Base-by-base conservation (phyloP, 768 basidiomycete species). In the Auriscalpium microsporum region DNA sequence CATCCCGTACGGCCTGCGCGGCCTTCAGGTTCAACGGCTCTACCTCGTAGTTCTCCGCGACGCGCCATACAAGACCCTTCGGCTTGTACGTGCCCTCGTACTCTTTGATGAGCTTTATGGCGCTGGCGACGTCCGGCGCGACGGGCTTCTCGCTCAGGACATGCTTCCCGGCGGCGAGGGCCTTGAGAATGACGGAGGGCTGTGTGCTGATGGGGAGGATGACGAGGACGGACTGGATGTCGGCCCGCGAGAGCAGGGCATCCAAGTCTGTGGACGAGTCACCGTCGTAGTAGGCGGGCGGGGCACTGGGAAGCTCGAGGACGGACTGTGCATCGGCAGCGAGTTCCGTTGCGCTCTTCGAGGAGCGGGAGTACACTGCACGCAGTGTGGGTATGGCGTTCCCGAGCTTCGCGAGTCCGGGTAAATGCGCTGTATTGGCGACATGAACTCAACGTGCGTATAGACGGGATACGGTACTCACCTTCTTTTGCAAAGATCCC, bases 111-210 rank as follows among this genome's bases (percentile, higher is more conserved):
- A 93, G 74, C 57, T 73, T 72, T 47, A 81, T 69, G 0, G 86
- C 91, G 2, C 72, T 70, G 33, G 75, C 75, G 46, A 92, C 81
- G 62, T 87, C 84, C 44, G 83, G 75, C 3, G 83, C 89, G 13
- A 93, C 77, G 7, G 93, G 93, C 65, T 94, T 94, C 74, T 95
- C 92, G 68, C 85, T 86, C 57, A 94, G 66, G 49, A 94, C 90
- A 65, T 94, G 88, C 71, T 94, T 95, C 28, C 91, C 88, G 3
- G 88, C 86, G 1, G 73, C 78, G 38, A 86, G 71, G 0, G 80
- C 78, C 63, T 78, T 79, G 55, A 79, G 68, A 53, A 94, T 73
- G 56, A 93, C 72, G 16, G 71, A 68, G 2, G 91, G 89, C 67
- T 92, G 90, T 4, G 76, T 62, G 0, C 82, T 78, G 65, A 94